Evolutionary conservation across 164 flowering plant species (phyloP).

Genomic region (Houttuynia cordata): DNA sequence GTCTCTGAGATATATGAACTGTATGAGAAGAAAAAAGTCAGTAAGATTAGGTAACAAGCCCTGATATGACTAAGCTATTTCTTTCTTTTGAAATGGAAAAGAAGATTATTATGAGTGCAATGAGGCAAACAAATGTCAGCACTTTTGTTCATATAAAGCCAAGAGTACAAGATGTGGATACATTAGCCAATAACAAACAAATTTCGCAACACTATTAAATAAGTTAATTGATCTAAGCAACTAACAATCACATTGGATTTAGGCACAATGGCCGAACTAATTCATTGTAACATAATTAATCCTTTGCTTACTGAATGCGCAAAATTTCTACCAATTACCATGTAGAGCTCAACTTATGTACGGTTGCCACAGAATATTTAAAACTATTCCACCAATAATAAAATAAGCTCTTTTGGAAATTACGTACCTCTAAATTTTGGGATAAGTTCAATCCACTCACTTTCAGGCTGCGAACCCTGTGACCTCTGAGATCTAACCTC

Average conservation of each 20-base stretch:
- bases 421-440: constrained; percentile 69
- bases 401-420: not conserved
- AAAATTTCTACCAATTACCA: not conserved
- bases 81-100: too few species aligned
- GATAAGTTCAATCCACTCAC: constrained; percentile 69
- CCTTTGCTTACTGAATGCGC: not conserved
- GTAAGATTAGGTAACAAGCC: not conserved
- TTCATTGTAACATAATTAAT: not conserved
- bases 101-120: too few species aligned
- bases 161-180: too few species aligned
- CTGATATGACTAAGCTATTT: too few species aligned
- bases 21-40: constrained; percentile 11
- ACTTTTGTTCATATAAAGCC: too few species aligned
- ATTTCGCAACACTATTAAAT: too few species aligned
- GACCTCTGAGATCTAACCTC: constrained; percentile 98
- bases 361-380: too few species aligned
- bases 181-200: too few species aligned
- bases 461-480: constrained; percentile 71
- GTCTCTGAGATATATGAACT: constrained; percentile 99
- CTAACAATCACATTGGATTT: too few species aligned
- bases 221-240: too few species aligned
- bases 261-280: not conserved
- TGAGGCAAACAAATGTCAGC: too few species aligned
- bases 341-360: not conserved
- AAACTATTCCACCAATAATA: not conserved